Conservation (phyloP, 2,329 filamentous ascomycete genomes). For the Hymenoscyphus infarciens region DNA sequence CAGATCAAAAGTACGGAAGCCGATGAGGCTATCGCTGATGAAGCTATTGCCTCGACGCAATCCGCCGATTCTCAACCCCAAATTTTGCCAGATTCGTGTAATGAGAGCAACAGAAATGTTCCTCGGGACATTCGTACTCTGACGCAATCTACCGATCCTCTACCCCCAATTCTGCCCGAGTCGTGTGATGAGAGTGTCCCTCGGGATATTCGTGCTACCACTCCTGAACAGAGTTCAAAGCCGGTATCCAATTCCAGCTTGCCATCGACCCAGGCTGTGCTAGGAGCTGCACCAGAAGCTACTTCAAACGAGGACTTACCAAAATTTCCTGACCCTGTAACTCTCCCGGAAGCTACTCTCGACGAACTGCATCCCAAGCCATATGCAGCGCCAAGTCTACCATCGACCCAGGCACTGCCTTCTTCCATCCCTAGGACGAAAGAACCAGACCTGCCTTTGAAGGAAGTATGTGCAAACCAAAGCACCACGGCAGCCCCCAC, state of each 20-base stretch:
- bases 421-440: neutral
- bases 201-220: neutral
- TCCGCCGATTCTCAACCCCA: neutral
- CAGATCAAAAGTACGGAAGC: neutral
- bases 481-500: neutral
- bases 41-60: neutral
- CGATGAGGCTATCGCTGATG: neutral
- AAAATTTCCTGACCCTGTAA: neutral
- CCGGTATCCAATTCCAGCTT: neutral
- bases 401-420: neutral
- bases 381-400: neutral
- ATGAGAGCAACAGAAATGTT: neutral
- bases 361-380: neutral
- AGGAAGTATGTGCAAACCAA: constrained; percentile 20
- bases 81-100: neutral
- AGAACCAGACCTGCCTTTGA: constrained; percentile 17
- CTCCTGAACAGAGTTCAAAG: neutral
- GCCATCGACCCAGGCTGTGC: neutral
- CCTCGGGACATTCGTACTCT: neutral
- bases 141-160: neutral
- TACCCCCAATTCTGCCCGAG: neutral
- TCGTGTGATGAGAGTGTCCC: neutral
- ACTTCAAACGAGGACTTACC: neutral
- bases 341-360: neutral
- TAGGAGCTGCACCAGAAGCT: neutral